Evolutionary conservation across 768 basidiomycete genomes (phyloP).

Genomic region (Trametes cubensis): DNA sequence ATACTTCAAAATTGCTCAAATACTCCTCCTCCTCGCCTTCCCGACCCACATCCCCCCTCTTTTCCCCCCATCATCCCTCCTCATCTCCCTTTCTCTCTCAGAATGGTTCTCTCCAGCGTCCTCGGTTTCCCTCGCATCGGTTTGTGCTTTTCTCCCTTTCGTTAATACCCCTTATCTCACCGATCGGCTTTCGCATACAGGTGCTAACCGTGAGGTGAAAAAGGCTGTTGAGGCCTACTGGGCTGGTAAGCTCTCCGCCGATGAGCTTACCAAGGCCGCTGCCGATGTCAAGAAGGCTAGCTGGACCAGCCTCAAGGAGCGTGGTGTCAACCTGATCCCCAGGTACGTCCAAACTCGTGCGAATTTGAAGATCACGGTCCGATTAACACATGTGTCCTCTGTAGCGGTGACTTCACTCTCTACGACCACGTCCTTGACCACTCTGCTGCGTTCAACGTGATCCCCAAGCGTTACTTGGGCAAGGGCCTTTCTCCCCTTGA

Average conservation of each 20-base stretch:
- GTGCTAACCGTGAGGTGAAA: conserved; percentile 93
- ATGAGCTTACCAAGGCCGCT: conserved; percentile 85
- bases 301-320: conserved; percentile 85
- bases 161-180: background rate
- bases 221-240: conserved; percentile 99
- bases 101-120: conserved; percentile 53
- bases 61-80: conserved; percentile 25
- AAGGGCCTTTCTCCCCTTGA: conserved; percentile 88
- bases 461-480: conserved; percentile 91
- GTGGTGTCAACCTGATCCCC: conserved; percentile 88
- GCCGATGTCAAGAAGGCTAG: conserved; percentile 85
- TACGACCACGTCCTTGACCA: conserved; percentile 99
- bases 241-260: conserved; percentile 87
- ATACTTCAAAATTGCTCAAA: conserved; percentile 22
- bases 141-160: conserved; percentile 25
- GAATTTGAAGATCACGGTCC: conserved; percentile 22
- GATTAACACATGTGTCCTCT: conserved; percentile 13
- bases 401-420: conserved; percentile 95
- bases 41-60: conserved; percentile 24
- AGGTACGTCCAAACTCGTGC: conserved; percentile 57
- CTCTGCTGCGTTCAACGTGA: conserved; percentile 93
- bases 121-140: conserved; percentile 65
- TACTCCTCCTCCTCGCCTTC: conserved; percentile 10
- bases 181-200: conserved; percentile 40
- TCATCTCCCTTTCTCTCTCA: conserved; percentile 22